Evolutionary conservation across 371 early-diverging fungal species (phyloP).

Genomic region (Haplosporangium sp.): DNA sequence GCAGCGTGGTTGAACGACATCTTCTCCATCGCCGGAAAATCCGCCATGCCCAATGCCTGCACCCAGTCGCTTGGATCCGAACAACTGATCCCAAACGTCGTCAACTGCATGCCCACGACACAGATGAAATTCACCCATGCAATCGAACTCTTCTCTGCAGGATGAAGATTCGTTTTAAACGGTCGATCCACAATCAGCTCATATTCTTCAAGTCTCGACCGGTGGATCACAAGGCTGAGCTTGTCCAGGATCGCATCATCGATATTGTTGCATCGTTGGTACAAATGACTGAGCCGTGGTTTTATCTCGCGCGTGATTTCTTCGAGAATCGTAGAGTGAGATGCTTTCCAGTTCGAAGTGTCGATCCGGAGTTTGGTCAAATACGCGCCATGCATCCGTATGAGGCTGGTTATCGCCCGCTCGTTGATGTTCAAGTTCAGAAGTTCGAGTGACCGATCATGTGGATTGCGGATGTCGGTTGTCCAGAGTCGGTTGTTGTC

Average conservation of each 20-base stretch:
- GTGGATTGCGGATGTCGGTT: constrained; percentile 3
- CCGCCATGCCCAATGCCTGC: neutral
- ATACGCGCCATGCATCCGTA: constrained; percentile 4
- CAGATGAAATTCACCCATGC: constrained; percentile 8
- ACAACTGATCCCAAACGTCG: constrained; percentile 6
- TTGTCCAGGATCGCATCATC: constrained; percentile 13
- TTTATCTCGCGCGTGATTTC: neutral
- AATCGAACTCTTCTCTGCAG: neutral
- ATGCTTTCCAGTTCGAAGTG: constrained; percentile 1
- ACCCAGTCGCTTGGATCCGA: constrained; percentile 15
- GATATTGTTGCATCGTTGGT: constrained; percentile 4
- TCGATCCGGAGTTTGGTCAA: constrained; percentile 16
- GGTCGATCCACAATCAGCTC: constrained; percentile 2
- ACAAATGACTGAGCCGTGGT: constrained; percentile 7
- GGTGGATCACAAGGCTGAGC: constrained; percentile 10
- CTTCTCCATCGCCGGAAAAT: constrained; percentile 15
- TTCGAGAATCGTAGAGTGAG: constrained; percentile 6
- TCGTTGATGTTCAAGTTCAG: constrained; percentile 5
- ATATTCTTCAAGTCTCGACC: constrained; percentile 3
- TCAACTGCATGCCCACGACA: constrained; percentile 2
- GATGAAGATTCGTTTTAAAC: neutral
- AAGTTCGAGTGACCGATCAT: constrained; percentile 1
- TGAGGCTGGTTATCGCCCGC: neutral
- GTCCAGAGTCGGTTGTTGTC: constrained; percentile 10
- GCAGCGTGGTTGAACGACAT: constrained; percentile 2